These are phyloP conservation scores for Aspergillus tubingensis DNA, from an alignment of 2,329 filamentous ascomycete species.

Conservation along the genomic window DNA sequence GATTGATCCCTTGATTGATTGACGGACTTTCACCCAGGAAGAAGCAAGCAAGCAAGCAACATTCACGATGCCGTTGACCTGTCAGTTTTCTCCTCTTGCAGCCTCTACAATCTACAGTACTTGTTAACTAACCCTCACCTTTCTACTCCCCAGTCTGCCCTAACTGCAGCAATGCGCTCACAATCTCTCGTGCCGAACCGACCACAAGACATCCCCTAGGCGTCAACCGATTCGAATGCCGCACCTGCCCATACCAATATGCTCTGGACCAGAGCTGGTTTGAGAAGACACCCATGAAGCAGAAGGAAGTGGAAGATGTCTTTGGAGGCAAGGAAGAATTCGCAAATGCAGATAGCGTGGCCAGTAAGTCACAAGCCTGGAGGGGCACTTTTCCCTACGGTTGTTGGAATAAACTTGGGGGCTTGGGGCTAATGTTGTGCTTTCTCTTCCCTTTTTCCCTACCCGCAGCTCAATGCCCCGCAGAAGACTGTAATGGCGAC, in stretches of 20 bases:
- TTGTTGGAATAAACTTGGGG: background rate
- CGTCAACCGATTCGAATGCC: conserved; percentile 86
- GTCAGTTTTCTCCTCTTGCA: conserved; percentile 27
- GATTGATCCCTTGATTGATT: background rate
- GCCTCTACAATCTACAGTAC: background rate
- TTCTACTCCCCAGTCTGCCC: conserved; percentile 45
- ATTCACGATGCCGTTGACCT: conserved; percentile 42
- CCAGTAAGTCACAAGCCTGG: conserved; percentile 48
- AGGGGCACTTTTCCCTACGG: background rate
- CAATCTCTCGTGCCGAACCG: conserved; percentile 45
- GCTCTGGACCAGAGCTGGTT: conserved; percentile 76
- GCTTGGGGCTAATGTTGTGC: background rate
- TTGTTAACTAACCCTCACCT: conserved; percentile 18
- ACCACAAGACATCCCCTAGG: conserved; percentile 43
- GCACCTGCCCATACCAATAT: conserved; percentile 91
- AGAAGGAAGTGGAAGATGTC: conserved; percentile 85
- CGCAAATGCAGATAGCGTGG: conserved; percentile 85
- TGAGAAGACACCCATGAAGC: conserved; percentile 76
- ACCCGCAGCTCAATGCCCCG: conserved; percentile 72
- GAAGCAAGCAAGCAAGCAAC: background rate
- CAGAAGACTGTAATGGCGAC: conserved; percentile 74
- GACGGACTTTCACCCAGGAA: background rate
- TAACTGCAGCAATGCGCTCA: conserved; percentile 53
- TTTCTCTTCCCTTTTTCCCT: conserved; percentile 12
- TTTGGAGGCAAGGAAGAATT: conserved; percentile 85